A percentile compares a stretch with the other conserved stretches of the same genome.
Conservation (phyloP, 306 rosid species). For the Quercus agrifolia region DNA sequence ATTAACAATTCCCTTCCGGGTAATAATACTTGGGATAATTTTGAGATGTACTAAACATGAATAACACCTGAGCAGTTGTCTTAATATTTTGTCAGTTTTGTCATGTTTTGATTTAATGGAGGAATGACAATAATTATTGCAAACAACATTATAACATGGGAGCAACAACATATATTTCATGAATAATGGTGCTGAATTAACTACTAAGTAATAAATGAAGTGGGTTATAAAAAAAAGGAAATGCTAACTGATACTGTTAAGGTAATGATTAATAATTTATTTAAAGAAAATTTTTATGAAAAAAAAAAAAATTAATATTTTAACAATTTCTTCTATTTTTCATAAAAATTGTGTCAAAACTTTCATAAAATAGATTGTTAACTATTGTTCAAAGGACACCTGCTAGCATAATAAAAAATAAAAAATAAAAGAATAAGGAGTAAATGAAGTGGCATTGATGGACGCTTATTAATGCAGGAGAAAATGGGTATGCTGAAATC, state of each 20-base stretch:
- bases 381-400: no score
- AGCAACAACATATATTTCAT: not conserved
- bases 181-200: not conserved
- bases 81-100: not conserved
- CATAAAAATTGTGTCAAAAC: no score
- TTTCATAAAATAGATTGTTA: no score
- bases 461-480: conserved; percentile 46
- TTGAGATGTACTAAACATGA: not conserved
- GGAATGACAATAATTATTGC: not conserved
- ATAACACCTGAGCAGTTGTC: not conserved
- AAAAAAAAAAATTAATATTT: no score
- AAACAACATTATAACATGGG: not conserved
- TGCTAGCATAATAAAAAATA: accelerated
- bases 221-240: no score
- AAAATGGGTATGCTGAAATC: conserved; percentile 40
- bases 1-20: not conserved
- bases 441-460: conserved; percentile 9
- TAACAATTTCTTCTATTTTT: accelerated
- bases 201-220: no score
- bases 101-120: not conserved
- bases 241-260: no score
- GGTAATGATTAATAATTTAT: no score
- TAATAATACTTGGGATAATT: not conserved
- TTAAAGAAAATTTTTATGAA: no score
- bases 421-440: accelerated